Percentiles rank a stretch among this genome's conserved stretches.
Conservation (phyloP, 2,329 filamentous ascomycete genomes). For the Claviceps fusiformis region DNA sequence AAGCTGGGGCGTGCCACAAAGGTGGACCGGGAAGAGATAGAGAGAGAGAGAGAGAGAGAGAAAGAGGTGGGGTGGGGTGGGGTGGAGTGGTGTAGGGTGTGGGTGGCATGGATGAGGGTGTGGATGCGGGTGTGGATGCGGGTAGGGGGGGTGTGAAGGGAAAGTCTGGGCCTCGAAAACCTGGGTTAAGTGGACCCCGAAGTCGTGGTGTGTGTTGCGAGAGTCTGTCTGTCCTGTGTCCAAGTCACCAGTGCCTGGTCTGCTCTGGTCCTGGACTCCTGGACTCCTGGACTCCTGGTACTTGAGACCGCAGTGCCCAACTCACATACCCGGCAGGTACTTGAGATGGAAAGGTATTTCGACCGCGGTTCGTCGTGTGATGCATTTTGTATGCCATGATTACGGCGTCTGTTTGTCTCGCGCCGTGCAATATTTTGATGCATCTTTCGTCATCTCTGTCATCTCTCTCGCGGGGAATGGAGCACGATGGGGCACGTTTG, state of each 20-base stretch:
- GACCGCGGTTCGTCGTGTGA: background rate
- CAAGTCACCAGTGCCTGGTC: background rate
- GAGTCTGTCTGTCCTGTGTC: background rate
- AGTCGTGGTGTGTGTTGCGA: background rate
- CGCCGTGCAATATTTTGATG: background rate
- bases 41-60: background rate
- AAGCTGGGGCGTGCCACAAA: conserved; percentile 1
- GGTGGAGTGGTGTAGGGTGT: background rate
- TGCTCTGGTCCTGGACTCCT: background rate
- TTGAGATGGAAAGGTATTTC: background rate
- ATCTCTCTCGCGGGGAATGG: no score
- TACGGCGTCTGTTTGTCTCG: background rate
- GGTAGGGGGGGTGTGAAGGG: background rate
- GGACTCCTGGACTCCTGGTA: no score
- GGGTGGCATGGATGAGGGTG: no score
- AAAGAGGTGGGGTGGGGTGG: background rate
- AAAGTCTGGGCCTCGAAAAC: background rate
- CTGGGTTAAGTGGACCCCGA: conserved; percentile 1
- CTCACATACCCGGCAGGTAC: background rate
- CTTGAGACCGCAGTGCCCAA: no score
- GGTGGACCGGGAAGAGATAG: conserved; percentile 4
- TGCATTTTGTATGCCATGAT: conserved; percentile 1
- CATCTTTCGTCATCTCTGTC: no score
- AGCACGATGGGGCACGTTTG: background rate
- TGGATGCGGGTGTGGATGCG: no score